Evolutionary conservation across 2,329 filamentous ascomycete genomes (phyloP), one percentile per base, ranked within the genome.

Genomic region (Pleoardoris graminearum): DNA sequence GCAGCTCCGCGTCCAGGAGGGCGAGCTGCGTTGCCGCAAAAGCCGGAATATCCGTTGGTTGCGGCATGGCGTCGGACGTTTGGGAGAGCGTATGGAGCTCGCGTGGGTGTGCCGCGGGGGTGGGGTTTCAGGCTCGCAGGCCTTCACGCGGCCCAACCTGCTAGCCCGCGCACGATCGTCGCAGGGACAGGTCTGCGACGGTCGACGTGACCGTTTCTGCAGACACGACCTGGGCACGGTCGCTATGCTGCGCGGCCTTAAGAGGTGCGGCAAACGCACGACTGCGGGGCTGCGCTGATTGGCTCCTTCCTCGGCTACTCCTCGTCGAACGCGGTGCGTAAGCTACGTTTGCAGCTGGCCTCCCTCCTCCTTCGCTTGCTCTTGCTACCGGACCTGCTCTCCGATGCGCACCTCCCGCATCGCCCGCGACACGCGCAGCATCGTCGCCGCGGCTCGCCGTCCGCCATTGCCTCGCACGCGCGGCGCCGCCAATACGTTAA

Each of bases 1-100:
- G 80, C 25, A 91, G 85, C 73, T 95, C 90, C 46, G 67, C 78
- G 39, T 85, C 80, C 33, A 95, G 82, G 44, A 95, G 84, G 33
- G 79, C 74, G 47, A 92, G 82, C 71, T 95, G 90, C 1, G 83
- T 83, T 41, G 77, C 73, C 8, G 89, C 88, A 72, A 94, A 95
- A 41, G 82, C 74, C 41, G 85, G 75, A 53, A 92, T 81, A 67
- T 88, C 82, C 56, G 75, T 67, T 12, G 67, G 54, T 30, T 62
- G 58, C 33, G 63, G 62, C 68, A 70, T 70, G 3, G 21, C 51
- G 45, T 21, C 42, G 27, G 27, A n/a, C n/a, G n/a, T n/a, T n/a
- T n/a, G n/a, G n/a, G n/a, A n/a, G n/a, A n/a, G n/a, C n/a, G n/a
- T n/a, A n/a, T n/a, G n/a, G n/a, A n/a, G 22, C 32, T 6, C 23